Base-by-base conservation (phyloP, 2,329 filamentous ascomycete species). In the Nothophaeocryptopus gaeumannii region DNA sequence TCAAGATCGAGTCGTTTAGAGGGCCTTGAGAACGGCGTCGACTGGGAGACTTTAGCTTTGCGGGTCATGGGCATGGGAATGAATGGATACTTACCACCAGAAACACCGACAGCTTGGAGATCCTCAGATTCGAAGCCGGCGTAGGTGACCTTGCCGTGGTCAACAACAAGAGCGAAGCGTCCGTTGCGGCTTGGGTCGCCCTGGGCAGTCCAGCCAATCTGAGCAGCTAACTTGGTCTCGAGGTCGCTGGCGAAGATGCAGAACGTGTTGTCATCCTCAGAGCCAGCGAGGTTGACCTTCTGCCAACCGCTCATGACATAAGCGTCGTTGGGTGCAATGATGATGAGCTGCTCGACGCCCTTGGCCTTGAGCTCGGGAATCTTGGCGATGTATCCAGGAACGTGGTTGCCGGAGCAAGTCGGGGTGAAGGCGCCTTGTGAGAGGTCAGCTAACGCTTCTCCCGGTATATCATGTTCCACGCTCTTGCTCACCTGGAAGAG, bases 281-380 rank as follows among this genome's bases (percentile, higher is more conserved):
- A 50, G 35, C 38, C 37, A 37, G 43, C 53, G 26, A 53, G 26
- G 51, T 58, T 56, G 42, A 56, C 53, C 32, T 58, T 58, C 20
- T 58, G 56, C 56, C 56, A 58, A 42, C 56, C 56, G 36, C 34
- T 42, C 56, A 58, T 58, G 31, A 58, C 56, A 41, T 36, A 58
- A 26, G 53, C 56, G 16, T 58, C 53, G 43, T 58, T 58, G 13
- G 56, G 51, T 12, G 53, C 56, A 39, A 58, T 58, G 42, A 58
- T 51, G 44, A 58, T 41, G 39, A 58, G 51, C 26, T 54, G 44
- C 43, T 58, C 53, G 13, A 58, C 53, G 35, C 53, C 56, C 47
- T 56, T 58, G 30, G 41, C 32, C 39, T 54, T 58, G 36, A 56
- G 43, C 31, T 58, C 53, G 13, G 50, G 31, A 37, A 56, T 54